Base-by-base conservation (phyloP, 495 filamentous ascomycete species). In the Penicillium cinerascens region DNA sequence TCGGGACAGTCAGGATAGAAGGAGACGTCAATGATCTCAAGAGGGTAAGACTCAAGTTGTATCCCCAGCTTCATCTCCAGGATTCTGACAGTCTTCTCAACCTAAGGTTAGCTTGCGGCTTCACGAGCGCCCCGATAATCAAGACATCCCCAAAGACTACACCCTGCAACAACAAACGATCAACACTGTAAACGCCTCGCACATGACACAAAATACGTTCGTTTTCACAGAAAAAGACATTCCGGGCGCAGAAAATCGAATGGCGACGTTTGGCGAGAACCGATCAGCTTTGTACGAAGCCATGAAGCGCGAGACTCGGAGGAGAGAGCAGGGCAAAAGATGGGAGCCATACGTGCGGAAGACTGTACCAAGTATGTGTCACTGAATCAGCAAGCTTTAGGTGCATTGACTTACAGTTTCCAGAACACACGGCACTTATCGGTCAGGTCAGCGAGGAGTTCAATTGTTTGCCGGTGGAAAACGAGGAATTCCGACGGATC, bases 71-170 rank as follows among this genome's bases (percentile, higher is more conserved):
- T 22, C 4, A 10, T 23, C 11, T 49, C 16, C 7, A 36, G 40
- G 33, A 22, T 20, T 25, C 39, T 52, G 16, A 48, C 37, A 36
- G 6, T 6, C 22, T 13, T 41, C 47, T 26, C 27, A 42, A 35
- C 41, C 41, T 49, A 33, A 77, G 71, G 75, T 81, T 46, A 76
- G 75, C 58, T 71, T 85, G 63, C 73, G 76, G 47, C 63, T 85
- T 25, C 68, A 73, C 22, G 74, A 82, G 26, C 61, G 82, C 15
- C 71, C 80, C 1, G 74, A 82, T 44, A 86, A 89, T 58, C 72
- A 81, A 46, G 69, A 81, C 2, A 72, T 95, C 16, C 89, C 91
- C 2, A 89, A 88, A 59, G 89, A 95, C 64, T 97, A 96, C 70
- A 77, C 84, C 42, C 72, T 97, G 45, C 80, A 89, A 13, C 51